These are phyloP conservation scores for Paraconiothyrium brasiliense DNA, from an alignment of 2,329 filamentous ascomycete species.

Conservation along the genomic window DNA sequence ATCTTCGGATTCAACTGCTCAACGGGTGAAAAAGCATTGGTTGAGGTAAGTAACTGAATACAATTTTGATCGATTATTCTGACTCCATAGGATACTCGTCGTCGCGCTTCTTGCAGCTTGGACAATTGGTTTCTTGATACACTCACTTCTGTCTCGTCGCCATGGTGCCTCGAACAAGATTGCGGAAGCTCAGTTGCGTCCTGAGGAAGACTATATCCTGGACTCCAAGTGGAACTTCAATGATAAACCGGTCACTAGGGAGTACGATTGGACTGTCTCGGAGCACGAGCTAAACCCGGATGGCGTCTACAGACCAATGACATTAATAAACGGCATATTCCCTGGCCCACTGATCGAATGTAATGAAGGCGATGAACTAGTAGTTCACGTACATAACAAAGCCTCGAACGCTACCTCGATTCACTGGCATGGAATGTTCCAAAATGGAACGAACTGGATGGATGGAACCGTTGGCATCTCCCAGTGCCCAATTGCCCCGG, in stretches of 20 bases:
- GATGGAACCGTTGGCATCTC: constrained; percentile 66
- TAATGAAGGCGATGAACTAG: constrained; percentile 71
- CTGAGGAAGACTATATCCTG: constrained; percentile 59
- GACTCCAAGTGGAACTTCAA: constrained; percentile 65
- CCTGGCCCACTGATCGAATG: constrained; percentile 52
- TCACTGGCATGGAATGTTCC: constrained; percentile 70
- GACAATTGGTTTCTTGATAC: constrained; percentile 27
- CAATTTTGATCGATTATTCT: not conserved
- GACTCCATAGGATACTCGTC: constrained; percentile 13
- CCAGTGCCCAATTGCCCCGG: constrained; percentile 66
- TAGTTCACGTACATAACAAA: constrained; percentile 68
- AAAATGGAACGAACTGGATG: constrained; percentile 54
- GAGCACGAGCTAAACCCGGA: constrained; percentile 69
- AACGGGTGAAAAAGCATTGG: constrained; percentile 21
- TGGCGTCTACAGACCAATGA: constrained; percentile 56
- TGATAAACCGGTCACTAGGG: constrained; percentile 61
- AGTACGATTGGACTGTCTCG: constrained; percentile 68
- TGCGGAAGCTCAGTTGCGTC: constrained; percentile 24
- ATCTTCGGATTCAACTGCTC: constrained; percentile 1
- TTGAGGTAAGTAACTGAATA: not conserved
- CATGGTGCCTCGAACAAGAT: not conserved
- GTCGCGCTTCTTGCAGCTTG: constrained; percentile 23
- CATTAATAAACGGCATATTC: constrained; percentile 53
- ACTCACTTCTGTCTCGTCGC: constrained; percentile 21
- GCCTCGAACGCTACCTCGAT: constrained; percentile 67